A percentile compares a stretch with the other conserved stretches of the same genome.
These are phyloP conservation scores for Chlamydomonas sphaeroides DNA, from an alignment of 139 green algal genomes.

Conservation along the genomic window DNA sequence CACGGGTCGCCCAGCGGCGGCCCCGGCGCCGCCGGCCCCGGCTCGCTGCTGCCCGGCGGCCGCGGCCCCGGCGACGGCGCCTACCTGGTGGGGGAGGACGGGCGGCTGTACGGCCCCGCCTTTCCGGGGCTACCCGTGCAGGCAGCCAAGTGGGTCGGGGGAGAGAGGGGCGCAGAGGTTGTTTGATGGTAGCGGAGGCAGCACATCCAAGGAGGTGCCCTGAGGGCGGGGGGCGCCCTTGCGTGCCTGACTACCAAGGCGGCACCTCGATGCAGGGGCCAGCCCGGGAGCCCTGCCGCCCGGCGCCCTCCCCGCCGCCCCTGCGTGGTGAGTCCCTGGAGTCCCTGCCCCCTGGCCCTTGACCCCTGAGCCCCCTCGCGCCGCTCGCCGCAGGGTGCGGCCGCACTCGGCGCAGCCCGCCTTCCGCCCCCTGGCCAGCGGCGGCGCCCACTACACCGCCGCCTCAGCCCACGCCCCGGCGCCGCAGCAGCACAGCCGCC, in stretches of 20 bases:
- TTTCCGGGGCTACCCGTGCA: conserved; percentile 9
- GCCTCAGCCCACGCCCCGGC: background rate
- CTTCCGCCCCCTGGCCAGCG: background rate
- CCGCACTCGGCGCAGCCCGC: background rate
- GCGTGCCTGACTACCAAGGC: too few relatives aligned
- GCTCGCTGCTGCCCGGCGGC: too few relatives aligned
- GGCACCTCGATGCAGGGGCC: background rate
- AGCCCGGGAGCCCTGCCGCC: background rate
- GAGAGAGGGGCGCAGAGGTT: too few relatives aligned
- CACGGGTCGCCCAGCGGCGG: too few relatives aligned
- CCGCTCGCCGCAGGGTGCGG: background rate
- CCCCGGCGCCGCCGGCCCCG: too few relatives aligned
- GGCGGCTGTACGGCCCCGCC: conserved; percentile 16
- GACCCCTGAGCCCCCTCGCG: too few relatives aligned
- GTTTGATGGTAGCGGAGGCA: too few relatives aligned
- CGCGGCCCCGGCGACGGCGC: background rate
- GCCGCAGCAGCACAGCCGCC: background rate
- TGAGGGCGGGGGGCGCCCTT: too few relatives aligned
- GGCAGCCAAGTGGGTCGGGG: background rate
- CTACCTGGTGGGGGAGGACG: conserved; percentile 31
- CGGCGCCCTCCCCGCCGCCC: too few relatives aligned
- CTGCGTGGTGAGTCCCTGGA: too few relatives aligned
- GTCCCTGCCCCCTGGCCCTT: too few relatives aligned
- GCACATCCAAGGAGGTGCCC: too few relatives aligned
- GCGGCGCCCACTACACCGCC: background rate